A percentile compares a stretch with the other conserved stretches of the same genome.
These are phyloP conservation scores for Rhytidiadelphus loreus DNA, from an alignment of 225 moss, liverwort and hornwort genomes.

Conservation along the genomic window DNA sequence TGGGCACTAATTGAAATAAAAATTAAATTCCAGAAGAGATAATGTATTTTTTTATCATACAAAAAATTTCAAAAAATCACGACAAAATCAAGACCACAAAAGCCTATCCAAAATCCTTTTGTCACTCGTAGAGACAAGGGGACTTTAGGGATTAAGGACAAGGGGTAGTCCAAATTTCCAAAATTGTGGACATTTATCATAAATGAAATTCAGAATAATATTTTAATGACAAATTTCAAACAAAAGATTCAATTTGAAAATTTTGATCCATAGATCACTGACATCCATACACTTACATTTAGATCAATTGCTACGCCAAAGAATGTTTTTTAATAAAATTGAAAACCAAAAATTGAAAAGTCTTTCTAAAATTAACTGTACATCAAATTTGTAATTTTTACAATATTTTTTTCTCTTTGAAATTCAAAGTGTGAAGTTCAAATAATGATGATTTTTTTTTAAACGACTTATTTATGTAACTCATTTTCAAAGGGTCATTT, in stretches of 20 bases:
- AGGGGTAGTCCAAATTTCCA: rapidly evolving
- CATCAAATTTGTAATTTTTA: neutral
- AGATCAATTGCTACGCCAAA: neutral
- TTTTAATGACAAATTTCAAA: neutral
- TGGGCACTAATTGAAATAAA: neutral
- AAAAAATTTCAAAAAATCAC: neutral
- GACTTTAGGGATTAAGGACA: neutral
- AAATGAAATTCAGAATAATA: neutral
- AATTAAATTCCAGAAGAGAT: rapidly evolving
- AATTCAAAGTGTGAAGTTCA: neutral
- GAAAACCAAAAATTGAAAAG: neutral
- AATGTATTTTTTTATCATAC: neutral
- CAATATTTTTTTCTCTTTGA: neutral
- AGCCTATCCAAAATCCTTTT: neutral
- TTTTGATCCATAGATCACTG: neutral
- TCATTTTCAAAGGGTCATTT: neutral
- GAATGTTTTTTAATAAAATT: neutral
- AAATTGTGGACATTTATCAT: neutral
- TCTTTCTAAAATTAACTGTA: too few species aligned
- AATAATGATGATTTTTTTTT: neutral
- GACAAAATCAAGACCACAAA: rapidly evolving
- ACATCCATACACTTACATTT: too few species aligned
- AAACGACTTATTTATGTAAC: neutral
- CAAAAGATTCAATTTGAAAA: neutral
- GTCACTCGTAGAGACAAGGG: rapidly evolving